Base-by-base conservation (phyloP, 352 stramenopile genomes). In the Aphanomyces stellatus region DNA sequence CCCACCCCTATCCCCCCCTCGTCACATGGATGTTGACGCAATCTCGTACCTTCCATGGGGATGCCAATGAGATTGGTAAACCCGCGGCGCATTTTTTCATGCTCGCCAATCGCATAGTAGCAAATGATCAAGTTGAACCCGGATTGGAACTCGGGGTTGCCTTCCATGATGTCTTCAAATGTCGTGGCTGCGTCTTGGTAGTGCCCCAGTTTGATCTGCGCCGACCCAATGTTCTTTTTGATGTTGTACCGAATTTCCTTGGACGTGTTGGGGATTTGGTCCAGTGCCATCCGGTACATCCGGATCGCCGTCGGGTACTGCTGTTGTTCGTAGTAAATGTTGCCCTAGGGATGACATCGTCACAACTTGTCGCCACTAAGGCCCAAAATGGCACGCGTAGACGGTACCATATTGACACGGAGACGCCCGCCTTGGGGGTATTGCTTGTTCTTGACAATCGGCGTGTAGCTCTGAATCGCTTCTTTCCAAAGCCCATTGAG, bases 81-180 rank as follows among this genome's bases (percentile, higher is more conserved):
- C 2, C 83, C 82, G 17, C 86, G 81, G 31, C 93, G 90, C 88
- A 98, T 97, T 51, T 93, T 97, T 51, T 97, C 89, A 37, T 93
- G 79, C 73, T 99, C 92, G 28, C 95, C 96, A 51, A 98, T 88
- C 2, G 95, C 95, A 61, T 98, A 98, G 73, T 98, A 98, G 73
- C 96, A 99, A 59, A 99, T 83, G 31, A 99, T 87, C 51, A 99
- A 81, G 70, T 99, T 98, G 73, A 98, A 99, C 1, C 92, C 94
- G 7, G 93, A 95, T 74, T 98, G 93, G 72, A 98, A 96, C 65
- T 99, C 93, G 8, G 91, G 83, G 60, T 87, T 91, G 24, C 83
- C 81, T 53, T 94, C 86, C 92, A 99, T 98, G 28, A 98, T 85
- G 65, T 96, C 86, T 65, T 99, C 95, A 68, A 98, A 98, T 19